phyloP scores from a whole-genome alignment of 1,284 basidiomycete genomes.

The Leccinum insolens region DNA sequence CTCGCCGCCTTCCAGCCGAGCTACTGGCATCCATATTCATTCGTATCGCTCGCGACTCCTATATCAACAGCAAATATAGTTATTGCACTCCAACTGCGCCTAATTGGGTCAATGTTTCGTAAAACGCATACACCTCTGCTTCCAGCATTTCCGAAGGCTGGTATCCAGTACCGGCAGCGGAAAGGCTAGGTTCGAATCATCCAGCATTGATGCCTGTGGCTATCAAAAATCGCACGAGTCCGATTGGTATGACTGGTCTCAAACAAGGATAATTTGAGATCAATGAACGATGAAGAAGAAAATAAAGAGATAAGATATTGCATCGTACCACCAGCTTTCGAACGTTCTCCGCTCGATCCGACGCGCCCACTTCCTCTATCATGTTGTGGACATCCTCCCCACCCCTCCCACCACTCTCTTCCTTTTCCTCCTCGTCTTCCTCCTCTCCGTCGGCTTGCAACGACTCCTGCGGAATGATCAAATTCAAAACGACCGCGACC shows the following conservation, averaged over 20 bases:
- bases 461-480: slow-evolving; percentile 59
- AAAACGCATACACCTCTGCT: neutral
- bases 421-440: slow-evolving; percentile 27
- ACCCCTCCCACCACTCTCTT: slow-evolving; percentile 12
- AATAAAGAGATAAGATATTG: neutral
- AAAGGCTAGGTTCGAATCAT: neutral
- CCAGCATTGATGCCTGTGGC: neutral
- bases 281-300: neutral
- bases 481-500: slow-evolving; percentile 66
- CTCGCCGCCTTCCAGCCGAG: too few relatives aligned
- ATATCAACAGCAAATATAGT: neutral
- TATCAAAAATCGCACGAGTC: neutral
- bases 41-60: neutral
- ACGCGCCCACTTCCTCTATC: slow-evolving; percentile 20
- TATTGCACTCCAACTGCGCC: neutral
- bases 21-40: too few relatives aligned
- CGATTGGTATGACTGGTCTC: neutral
- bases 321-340: neutral
- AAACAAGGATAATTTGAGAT: neutral
- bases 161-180: neutral
- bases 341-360: neutral
- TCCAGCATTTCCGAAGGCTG: neutral
- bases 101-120: neutral
- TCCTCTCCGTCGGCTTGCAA: slow-evolving; percentile 18
- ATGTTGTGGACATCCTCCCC: slow-evolving; percentile 31